These are phyloP conservation scores for Apophysomyces trapeziformis DNA, from an alignment of 371 early-diverging fungal species.

Conservation along the genomic window DNA sequence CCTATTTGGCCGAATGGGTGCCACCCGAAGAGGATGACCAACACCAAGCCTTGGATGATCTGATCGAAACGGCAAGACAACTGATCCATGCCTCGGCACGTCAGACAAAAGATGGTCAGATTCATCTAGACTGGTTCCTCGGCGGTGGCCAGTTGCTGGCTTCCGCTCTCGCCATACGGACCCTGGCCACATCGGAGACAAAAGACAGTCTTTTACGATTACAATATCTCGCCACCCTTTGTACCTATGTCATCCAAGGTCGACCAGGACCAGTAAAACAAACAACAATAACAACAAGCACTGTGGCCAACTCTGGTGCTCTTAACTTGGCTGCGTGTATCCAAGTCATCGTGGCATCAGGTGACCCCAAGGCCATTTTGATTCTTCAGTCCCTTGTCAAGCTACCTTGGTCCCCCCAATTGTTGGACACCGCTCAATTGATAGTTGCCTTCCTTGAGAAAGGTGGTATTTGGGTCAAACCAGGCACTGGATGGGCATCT, in stretches of 20 bases:
- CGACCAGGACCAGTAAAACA: conserved; percentile 19
- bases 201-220: conserved; percentile 22
- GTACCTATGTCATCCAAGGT: conserved; percentile 45
- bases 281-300: conserved; percentile 9
- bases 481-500: conserved; percentile 31
- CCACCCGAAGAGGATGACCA: not conserved
- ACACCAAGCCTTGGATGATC: conserved; percentile 14
- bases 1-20: conserved; percentile 34
- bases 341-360: conserved; percentile 26
- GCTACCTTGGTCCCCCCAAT: conserved; percentile 14
- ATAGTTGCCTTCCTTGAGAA: conserved; percentile 29
- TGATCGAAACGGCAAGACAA: conserved; percentile 21
- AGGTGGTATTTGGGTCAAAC: conserved; percentile 35
- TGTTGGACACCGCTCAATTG: conserved; percentile 24
- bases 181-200: conserved; percentile 14
- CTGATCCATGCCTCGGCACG: conserved; percentile 17
- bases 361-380: conserved; percentile 33
- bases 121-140: conserved; percentile 39
- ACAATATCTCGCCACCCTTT: conserved; percentile 34
- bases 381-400: conserved; percentile 29
- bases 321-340: conserved; percentile 26
- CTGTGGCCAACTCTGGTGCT: no score
- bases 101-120: conserved; percentile 10
- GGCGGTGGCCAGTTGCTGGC: conserved; percentile 41
- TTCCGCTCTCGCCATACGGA: conserved; percentile 37